Percentiles rank a stretch among this genome's conserved stretches.
Conservation (phyloP, 208 protist species). For the Crithidia mellificae region DNA sequence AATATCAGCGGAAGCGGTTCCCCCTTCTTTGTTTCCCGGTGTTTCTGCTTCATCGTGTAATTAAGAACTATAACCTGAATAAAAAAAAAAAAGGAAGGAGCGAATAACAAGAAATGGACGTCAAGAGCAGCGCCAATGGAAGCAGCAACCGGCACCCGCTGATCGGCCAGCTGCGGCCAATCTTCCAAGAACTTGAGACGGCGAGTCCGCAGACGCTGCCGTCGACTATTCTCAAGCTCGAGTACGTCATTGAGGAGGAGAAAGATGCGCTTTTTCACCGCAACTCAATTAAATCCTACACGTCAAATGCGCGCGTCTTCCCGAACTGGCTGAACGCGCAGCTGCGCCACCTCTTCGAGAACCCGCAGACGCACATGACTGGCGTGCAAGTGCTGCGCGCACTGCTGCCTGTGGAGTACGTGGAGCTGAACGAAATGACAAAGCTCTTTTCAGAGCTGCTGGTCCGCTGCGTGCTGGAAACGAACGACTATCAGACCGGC, state of each 20-base stretch:
- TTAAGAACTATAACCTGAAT: no score
- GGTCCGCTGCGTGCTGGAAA: conserved; percentile 58
- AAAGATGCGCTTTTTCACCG: conserved; percentile 79
- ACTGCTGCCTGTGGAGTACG: conserved; percentile 78
- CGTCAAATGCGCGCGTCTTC: conserved; percentile 50
- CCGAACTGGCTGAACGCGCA: conserved; percentile 77
- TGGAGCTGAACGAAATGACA: conserved; percentile 75
- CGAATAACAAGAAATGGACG: conserved; percentile 29
- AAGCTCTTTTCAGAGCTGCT: conserved; percentile 74
- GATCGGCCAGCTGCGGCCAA: conserved; percentile 82
- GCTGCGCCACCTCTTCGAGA: conserved; percentile 70
- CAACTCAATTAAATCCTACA: conserved; percentile 51
- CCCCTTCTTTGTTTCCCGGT: not conserved
- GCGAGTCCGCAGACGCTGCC: conserved; percentile 45
- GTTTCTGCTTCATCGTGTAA: not conserved
- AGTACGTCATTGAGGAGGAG: conserved; percentile 89
- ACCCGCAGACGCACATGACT: conserved; percentile 55
- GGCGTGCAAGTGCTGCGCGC: conserved; percentile 70
- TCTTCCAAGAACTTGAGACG: conserved; percentile 73
- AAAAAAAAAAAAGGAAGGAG: not conserved
- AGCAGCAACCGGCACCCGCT: conserved; percentile 61
- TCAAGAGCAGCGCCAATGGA: conserved; percentile 16
- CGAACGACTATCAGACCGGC: conserved; percentile 39
- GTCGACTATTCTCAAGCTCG: conserved; percentile 77
- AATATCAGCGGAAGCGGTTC: no score